phyloP scores from a whole-genome alignment of 441 rosid species.

The Kokia cookei region DNA sequence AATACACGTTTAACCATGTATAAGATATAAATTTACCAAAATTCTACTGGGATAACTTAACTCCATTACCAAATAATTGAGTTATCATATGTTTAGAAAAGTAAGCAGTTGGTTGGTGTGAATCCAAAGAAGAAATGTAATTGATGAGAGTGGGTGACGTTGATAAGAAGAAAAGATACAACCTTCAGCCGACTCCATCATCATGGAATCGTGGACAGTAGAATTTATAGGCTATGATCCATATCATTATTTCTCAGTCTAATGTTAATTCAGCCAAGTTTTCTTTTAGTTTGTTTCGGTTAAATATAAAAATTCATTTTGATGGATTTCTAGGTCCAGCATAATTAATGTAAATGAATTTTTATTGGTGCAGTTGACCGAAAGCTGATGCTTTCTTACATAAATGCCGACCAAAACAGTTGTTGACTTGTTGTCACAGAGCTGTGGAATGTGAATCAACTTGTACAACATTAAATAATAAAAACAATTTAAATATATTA shows the following conservation, averaged over 20 bases:
- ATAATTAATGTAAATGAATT: neutral
- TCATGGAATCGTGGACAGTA: neutral
- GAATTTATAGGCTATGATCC: slow-evolving; percentile 1
- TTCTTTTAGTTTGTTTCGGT: no score
- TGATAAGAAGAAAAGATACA: neutral
- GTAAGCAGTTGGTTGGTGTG: neutral
- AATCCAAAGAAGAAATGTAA: neutral
- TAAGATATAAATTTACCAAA: no score
- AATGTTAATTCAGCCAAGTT: neutral
- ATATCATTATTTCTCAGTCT: neutral
- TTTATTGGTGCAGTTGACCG: neutral
- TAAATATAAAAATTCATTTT: no score
- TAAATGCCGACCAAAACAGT: neutral
- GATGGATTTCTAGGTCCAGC: neutral
- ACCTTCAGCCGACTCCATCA: neutral
- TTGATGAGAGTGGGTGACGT: neutral
- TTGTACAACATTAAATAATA: neutral
- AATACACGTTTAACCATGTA: no score
- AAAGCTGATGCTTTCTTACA: neutral
- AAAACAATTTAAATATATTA: no score
- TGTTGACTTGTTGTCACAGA: neutral
- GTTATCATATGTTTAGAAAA: neutral
- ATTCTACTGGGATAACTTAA: neutral
- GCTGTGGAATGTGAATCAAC: neutral
- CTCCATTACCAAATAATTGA: neutral